phyloP scores from a whole-genome alignment of 345 rosid genomes.

The Lepidium didymum region DNA sequence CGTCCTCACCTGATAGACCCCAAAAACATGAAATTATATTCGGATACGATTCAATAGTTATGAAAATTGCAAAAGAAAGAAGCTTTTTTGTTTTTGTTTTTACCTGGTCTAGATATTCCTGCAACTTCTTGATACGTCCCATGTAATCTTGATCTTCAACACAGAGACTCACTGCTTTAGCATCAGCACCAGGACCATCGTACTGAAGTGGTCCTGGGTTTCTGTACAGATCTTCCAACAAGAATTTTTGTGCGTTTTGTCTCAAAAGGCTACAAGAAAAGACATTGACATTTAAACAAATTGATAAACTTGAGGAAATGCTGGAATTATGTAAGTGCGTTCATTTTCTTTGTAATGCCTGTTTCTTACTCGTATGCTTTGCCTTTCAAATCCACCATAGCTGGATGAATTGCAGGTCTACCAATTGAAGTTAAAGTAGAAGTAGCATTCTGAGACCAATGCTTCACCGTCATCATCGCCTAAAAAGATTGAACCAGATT shows the following conservation, averaged over 20 bases:
- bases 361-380: conserved; percentile 84
- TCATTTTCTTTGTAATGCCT: not conserved
- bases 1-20: conserved; percentile 51
- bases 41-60: not conserved
- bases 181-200: conserved; percentile 96
- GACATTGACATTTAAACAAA: not conserved
- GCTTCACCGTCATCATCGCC: conserved; percentile 96
- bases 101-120: conserved; percentile 87
- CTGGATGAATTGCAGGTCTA: conserved; percentile 96
- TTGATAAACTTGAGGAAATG: not conserved
- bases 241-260: conserved; percentile 63
- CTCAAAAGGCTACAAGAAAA: conserved; percentile 59
- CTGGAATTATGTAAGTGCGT: not conserved
- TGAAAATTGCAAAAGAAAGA: not conserved
- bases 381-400: conserved; percentile 88
- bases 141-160: conserved; percentile 99
- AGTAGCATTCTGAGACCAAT: conserved; percentile 79
- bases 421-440: conserved; percentile 64
- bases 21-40: not conserved
- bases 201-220: conserved; percentile 97
- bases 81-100: not conserved
- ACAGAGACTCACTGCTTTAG: conserved; percentile 70
- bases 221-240: conserved; percentile 87
- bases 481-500: conserved; percentile 17
- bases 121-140: conserved; percentile 95